Evolutionary conservation across 2,329 filamentous ascomycete genomes (phyloP), one percentile per base, ranked within the genome.

Genomic region (Phaeophleospora eucalypticola): DNA sequence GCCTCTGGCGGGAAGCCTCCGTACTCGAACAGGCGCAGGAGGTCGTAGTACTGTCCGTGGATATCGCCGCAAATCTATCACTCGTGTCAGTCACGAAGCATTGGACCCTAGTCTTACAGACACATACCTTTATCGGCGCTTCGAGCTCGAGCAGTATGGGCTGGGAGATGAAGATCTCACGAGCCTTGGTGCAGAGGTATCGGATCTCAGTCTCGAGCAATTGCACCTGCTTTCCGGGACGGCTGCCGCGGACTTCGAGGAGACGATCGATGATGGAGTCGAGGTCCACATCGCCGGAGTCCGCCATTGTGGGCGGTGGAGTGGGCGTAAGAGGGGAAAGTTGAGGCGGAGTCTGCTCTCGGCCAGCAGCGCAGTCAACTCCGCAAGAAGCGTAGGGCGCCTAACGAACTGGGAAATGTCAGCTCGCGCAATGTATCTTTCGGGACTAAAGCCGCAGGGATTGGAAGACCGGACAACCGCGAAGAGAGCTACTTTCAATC

Each of bases 81-180:
- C 18, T 34, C 9, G n/a, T 43, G 54, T 63, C 52, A 56, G 27
- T 52, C 36, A 41, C 36, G 20, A 16, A 29, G n/a, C n/a, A 32
- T 20, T 27, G 10, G 14, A 21, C 14, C 14, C 33, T 21, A 14
- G 38, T 24, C 36, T n/a, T 9, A 34, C 4, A 19, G 15, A 17
- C 27, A 49, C 78, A 63, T 79, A 95, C 91, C 89, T 98, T 98
- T 75, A 98, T 97, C 53, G 93, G 93, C 67, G 93, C 93, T 74
- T 97, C 93, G 41, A 98, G 82, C 77, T 98, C 93, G 59, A 98
- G 83, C 60, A 98, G 78, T 66, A 97, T 97, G 58, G 93, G 93
- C 77, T 98, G 93, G 54, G 90, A 96, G 72, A 98, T 97, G 79
- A 98, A 97, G 65, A 98, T 97, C 78, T 98, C 93, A 59, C 93